Conservation (phyloP, 116 monocot genomes). For the Phalaenopsis hybrid region DNA sequence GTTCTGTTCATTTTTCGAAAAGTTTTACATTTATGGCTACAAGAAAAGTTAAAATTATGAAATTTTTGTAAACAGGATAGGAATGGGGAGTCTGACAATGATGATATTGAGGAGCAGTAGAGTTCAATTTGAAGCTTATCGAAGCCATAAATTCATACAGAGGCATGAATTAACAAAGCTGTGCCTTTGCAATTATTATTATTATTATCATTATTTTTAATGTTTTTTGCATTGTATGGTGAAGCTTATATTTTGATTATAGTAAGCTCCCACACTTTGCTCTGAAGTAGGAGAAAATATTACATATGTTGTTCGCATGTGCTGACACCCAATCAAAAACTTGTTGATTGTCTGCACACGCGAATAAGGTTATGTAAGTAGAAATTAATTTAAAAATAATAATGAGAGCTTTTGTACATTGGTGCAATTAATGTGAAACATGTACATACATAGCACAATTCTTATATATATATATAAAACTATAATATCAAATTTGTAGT, state of each 20-base stretch:
- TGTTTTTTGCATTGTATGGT: not conserved
- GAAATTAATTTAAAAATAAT: not conserved
- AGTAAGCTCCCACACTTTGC: not conserved
- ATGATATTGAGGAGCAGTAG: conserved; percentile 1
- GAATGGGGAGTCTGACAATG: not conserved
- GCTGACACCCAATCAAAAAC: too few relatives aligned
- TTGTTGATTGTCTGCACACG: too few relatives aligned
- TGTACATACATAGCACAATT: too few relatives aligned
- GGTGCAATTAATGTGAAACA: too few relatives aligned
- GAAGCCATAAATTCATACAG: not conserved
- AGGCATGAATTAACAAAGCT: not conserved
- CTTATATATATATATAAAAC: too few relatives aligned
- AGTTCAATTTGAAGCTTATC: not conserved
- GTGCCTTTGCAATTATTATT: not conserved
- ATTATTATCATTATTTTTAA: not conserved
- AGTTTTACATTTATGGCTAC: not conserved
- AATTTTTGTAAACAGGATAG: not conserved
- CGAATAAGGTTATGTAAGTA: too few relatives aligned
- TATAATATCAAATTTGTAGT: too few relatives aligned
- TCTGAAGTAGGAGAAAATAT: not conserved
- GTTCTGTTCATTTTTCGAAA: not conserved
- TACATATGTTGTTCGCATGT: too few relatives aligned
- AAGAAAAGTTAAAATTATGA: not conserved
- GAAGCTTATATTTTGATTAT: not conserved
- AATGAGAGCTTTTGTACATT: not conserved